Base-by-base conservation (phyloP, 768 basidiomycete genomes). In the Suillus occidentalis region DNA sequence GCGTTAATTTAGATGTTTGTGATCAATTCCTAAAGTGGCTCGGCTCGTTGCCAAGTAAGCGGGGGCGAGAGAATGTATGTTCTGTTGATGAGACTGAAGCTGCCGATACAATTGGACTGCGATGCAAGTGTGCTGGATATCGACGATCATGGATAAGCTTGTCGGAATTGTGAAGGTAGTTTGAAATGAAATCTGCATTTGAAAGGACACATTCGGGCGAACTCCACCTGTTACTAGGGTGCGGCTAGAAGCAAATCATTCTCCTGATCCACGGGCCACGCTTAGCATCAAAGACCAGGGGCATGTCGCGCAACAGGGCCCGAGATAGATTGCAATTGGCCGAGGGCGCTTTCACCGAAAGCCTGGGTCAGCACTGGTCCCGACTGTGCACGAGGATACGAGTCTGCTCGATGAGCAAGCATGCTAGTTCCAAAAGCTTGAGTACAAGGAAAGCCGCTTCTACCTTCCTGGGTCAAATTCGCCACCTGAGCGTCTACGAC, bases 291-390 rank as follows among this genome's bases (percentile, higher is more conserved):
- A 20, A 59, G 40, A 31, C 58, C 58, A 42, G 58, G 58, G 13
- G 40, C 40, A 31, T 31, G 58, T 43, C 18, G 10, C 18, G 18
- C 18, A 42, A 31, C 40, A 18, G 28, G 18, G 16, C 58, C 25
- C 10, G 28, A 42, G 40, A 7, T 31, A 42, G 58, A 42, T 28
- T 59, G 39, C 16, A 59, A 42, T 28, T 31, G 18, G 22, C 72
- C 75, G 43, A 84, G 67, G n/a, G 73, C 66, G 67, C 82, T 84
- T 50, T 65, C 68, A 60, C 76, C 76, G 66, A 84, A 85, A 25
- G 71, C 67, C 64, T 84, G 84, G 4, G 78, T 83, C 49, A 69
- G 65, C 43, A 71, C 64, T 43, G 72, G 76, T 20, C 58, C 58
- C 18, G 28, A 4, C 25, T 40, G 58, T 20, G 18, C 58, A 40